Evolutionary conservation across 2,329 filamentous ascomycete genomes (phyloP), one percentile per base, ranked within the genome.

Genomic region (Madurella mycetomatis): DNA sequence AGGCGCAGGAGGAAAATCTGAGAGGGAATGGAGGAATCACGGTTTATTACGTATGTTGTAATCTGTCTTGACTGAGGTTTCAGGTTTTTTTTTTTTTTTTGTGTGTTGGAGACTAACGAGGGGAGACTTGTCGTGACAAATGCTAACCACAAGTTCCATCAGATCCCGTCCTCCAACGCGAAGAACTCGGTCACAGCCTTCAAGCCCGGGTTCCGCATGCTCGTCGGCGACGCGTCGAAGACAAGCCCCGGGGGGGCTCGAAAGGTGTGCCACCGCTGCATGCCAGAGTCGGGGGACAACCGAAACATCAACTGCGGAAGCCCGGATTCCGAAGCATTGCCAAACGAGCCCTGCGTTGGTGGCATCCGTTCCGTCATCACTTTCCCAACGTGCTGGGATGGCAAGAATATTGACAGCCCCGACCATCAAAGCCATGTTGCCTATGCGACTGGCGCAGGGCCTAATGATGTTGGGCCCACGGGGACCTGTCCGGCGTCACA

Each of bases 381-480:
- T 1, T 76, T 76, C 40, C 73, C 71, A 2, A 59, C 61, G 4
- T 83, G 79, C 70, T 82, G 80, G 80, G 72, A 83, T 55, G 80
- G 80, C 31, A 69, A 70, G 37, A 72, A 79, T 59, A 58, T 75
- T 45, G 77, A 81, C 61, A 69, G 70, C 7, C 56, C 70, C 0
- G 72, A 81, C 63, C 77, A 72, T 62, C 69, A 63, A 53, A 58
- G 54, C 17, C 65, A 67, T 47, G 54, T 59, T 5, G 53, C 56
- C 9, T 59, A 59, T 39, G 50, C 56, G 17, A 37, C 25, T 25
- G 25, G 25, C 9, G 19, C 37, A 2, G 54, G 53, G 3, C 47
- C 40, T 1, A 46, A 41, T n/a, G 56, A 56, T 34, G 53, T 53
- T 16, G 25, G 25, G 25, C 25, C 25, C 7, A 53, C 47, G 18